Base-by-base conservation (phyloP, 345 rosid species). In the Dovyalis caffra region DNA sequence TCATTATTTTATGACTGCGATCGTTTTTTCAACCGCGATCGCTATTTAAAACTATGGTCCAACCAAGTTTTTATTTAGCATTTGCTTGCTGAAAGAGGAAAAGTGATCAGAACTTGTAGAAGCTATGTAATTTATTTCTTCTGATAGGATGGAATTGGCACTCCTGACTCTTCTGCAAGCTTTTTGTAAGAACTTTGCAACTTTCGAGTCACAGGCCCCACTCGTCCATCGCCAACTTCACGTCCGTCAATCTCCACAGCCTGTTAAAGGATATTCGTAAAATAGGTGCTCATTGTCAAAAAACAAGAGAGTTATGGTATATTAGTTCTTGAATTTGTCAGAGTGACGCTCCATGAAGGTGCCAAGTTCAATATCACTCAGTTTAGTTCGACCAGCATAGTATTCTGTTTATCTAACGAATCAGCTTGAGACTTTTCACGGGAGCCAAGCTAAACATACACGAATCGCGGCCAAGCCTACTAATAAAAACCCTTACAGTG, bases 161-260 rank as follows among this genome's bases (percentile, higher is more conserved):
- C 94, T 70, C 97, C 95, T 5, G 86, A 84, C 10, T 78, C 85
- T 61, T 85, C 88, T 6, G 93, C 90, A 28, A 90, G 81, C 8
- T 72, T 90, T 74, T 92, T 85, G 86, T 92, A 90, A 51, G 82
- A 88, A 3, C 74, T 81, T 81, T 94, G 97, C 53, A 94, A n/a
- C 74, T 78, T 78, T 75, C 74, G 84, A 6, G 93, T 92, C 40
- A 92, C 82, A 0, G 84, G 88, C 28, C 96, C 94, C 16, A 90
- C 96, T 84, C 89, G 75, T 20, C 98, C 96, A 14, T 90, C 85
- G 6, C 98, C 93, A 43, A 90, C 69, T 45, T 85, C 69, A n/a
- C 91, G 90, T 11, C 90, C 91, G 75, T 92, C 91, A 10, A 92
- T 87, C 79, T 87, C 83, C 76, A 89, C 90, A 34, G 86, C 97